These are phyloP conservation scores for Coniella lustricola DNA, from an alignment of 2,329 filamentous ascomycete species.

Conservation along the genomic window DNA sequence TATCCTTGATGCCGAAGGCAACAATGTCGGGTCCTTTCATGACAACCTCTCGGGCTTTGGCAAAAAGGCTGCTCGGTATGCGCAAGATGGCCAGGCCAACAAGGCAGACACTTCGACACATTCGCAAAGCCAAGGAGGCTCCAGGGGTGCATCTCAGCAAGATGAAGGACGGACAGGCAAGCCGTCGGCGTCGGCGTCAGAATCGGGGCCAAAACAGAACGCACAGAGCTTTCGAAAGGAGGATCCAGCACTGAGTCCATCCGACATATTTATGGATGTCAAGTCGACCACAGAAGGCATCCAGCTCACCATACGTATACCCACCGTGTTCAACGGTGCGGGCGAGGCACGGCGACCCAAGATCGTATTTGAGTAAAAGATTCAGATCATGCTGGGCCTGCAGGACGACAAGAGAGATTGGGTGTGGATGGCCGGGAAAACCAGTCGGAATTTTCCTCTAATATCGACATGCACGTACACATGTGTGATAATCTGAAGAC, in stretches of 20 bases:
- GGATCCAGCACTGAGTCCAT: slow-evolving; percentile 31
- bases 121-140: slow-evolving; percentile 8
- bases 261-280: slow-evolving; percentile 50
- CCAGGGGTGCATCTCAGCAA: slow-evolving; percentile 13
- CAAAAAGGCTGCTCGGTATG: slow-evolving; percentile 25
- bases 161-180: slow-evolving; percentile 22
- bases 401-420: too few relatives aligned
- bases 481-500: too few relatives aligned
- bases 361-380: slow-evolving; percentile 24
- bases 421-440: too few relatives aligned
- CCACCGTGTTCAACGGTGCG: slow-evolving; percentile 43
- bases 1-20: slow-evolving; percentile 36
- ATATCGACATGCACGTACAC: too few relatives aligned
- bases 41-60: slow-evolving; percentile 29
- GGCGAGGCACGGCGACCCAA: slow-evolving; percentile 24
- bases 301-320: slow-evolving; percentile 50
- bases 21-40: slow-evolving; percentile 41
- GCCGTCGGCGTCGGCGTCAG: slow-evolving; percentile 20
- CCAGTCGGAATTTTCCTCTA: too few relatives aligned
- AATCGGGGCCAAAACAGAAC: slow-evolving; percentile 28
- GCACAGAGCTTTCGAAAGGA: slow-evolving; percentile 30
- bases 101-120: slow-evolving; percentile 15
- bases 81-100: slow-evolving; percentile 17
- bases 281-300: slow-evolving; percentile 52
- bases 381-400: background rate